Evolutionary conservation across 1,284 basidiomycete genomes (phyloP).

Genomic region (Rhodotorula mucilaginosa): DNA sequence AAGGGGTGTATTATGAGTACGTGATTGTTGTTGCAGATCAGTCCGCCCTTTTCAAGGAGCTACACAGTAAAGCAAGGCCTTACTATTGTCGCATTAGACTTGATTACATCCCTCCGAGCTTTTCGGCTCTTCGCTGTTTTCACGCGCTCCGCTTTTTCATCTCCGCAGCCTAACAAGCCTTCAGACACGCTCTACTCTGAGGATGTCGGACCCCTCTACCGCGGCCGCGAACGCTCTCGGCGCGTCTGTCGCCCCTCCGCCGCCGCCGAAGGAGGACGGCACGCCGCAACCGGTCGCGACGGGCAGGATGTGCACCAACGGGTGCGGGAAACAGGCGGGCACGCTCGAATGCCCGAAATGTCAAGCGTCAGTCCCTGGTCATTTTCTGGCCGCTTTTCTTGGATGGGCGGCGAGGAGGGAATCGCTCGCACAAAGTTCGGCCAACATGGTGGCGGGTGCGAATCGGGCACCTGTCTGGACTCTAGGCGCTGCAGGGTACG

Average conservation of each 20-base stretch:
- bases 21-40: no score
- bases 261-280: not conserved
- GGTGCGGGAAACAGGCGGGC: conserved; percentile 25
- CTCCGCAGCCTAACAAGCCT: no score
- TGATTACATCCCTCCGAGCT: not conserved
- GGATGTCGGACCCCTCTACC: not conserved
- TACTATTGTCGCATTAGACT: not conserved
- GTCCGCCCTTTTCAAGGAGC: no score
- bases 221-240: not conserved
- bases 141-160: not conserved
- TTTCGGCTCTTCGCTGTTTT: no score
- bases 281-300: conserved; percentile 1
- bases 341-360: conserved; percentile 32
- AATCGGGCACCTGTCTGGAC: no score
- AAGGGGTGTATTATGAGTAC: no score
- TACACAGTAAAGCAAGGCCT: no score
- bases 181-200: not conserved
- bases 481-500: no score
- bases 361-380: conserved; percentile 13
- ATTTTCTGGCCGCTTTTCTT: no score
- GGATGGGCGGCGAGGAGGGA: not conserved
- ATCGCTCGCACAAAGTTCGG: no score
- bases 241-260: not conserved
- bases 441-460: no score
- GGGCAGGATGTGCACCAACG: conserved; percentile 23